These are phyloP conservation scores for Cryptococcus floricola DNA, from an alignment of 1,284 basidiomycete genomes.

Conservation along the genomic window DNA sequence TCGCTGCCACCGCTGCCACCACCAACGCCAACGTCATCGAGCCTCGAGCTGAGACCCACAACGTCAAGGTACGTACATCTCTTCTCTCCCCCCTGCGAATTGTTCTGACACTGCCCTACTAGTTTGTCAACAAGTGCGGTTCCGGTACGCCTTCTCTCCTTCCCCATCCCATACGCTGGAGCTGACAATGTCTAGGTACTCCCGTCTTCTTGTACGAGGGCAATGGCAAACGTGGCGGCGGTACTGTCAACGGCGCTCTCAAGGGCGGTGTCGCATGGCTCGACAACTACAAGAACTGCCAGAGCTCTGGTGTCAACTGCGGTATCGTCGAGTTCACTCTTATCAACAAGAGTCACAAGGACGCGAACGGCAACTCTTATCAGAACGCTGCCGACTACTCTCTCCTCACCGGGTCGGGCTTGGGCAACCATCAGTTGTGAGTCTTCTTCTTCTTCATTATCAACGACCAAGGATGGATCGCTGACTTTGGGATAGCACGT, in stretches of 20 bases:
- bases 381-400: conserved; percentile 23
- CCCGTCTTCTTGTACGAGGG: conserved; percentile 16
- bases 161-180: background rate
- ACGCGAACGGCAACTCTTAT: conserved; percentile 5
- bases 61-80: no score
- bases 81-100: no score
- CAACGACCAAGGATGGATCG: background rate
- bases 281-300: conserved; percentile 11
- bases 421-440: conserved; percentile 17
- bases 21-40: no score
- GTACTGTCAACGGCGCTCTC: conserved; percentile 15
- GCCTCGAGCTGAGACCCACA: no score
- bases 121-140: conserved; percentile 22
- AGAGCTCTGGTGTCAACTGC: conserved; percentile 19
- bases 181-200: background rate
- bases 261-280: conserved; percentile 23
- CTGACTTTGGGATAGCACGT: conserved; percentile 7
- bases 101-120: no score
- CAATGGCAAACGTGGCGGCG: conserved; percentile 1
- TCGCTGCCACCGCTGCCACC: no score
- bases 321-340: conserved; percentile 27
- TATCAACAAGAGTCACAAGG: background rate
- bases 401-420: conserved; percentile 7
- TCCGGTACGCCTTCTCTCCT: background rate
- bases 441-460: background rate